Evolutionary conservation across 1,139 yeast species (phyloP).

Genomic region (Lodderomyces oxycetoniae): DNA sequence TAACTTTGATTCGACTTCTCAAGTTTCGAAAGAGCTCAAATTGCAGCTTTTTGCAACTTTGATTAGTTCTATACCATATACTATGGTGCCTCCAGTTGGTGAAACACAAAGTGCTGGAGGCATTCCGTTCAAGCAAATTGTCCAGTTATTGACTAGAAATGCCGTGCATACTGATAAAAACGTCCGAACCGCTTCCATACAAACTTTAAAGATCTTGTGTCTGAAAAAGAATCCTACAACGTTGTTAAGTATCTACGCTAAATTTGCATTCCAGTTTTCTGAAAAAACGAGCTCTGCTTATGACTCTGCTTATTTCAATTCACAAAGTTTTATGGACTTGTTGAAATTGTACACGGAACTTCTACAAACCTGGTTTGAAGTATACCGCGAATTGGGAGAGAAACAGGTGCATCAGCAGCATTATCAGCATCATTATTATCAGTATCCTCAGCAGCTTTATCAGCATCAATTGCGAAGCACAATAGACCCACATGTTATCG

Average conservation of each 20-base stretch:
- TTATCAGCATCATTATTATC: no score
- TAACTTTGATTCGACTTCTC: constrained; percentile 40
- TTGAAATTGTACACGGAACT: constrained; percentile 73
- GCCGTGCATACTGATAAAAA: constrained; percentile 61
- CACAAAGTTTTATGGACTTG: constrained; percentile 53
- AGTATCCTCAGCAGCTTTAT: background rate
- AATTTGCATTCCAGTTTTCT: constrained; percentile 73
- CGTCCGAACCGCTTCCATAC: constrained; percentile 59
- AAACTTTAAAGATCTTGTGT: constrained; percentile 62
- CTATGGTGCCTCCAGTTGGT: constrained; percentile 34
- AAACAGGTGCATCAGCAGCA: constrained; percentile 14
- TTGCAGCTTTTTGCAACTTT: constrained; percentile 66
- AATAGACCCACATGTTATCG: constrained; percentile 18
- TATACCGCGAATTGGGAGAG: constrained; percentile 31
- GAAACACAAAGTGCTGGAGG: constrained; percentile 32
- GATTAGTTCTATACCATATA: constrained; percentile 67
- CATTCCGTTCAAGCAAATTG: constrained; percentile 52
- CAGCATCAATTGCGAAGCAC: constrained; percentile 15
- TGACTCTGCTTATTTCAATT: constrained; percentile 52
- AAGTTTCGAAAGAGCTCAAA: constrained; percentile 33
- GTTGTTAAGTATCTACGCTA: constrained; percentile 69
- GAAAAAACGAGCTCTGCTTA: constrained; percentile 50
- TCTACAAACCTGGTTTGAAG: constrained; percentile 74
- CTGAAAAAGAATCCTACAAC: constrained; percentile 66
- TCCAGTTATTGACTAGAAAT: constrained; percentile 73